Base-by-base conservation (phyloP, 345 rosid genomes). In the Punica granatum region DNA sequence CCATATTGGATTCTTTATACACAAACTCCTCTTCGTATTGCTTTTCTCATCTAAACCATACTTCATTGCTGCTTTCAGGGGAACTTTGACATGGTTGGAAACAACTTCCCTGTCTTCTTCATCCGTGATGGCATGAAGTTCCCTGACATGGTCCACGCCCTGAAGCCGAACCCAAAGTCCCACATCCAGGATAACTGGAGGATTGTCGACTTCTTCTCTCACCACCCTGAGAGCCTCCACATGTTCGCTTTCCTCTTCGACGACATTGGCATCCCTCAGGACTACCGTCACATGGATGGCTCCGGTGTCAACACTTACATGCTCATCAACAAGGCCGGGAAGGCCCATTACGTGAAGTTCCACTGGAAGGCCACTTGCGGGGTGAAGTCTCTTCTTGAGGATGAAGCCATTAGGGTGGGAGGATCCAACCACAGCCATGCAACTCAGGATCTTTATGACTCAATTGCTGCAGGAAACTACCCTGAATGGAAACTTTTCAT, bases 101-200 rank as follows among this genome's bases (percentile, higher is more conserved):
- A 94, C 90, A 94, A 94, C 78, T 94, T 94, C 75, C 98, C 97
- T 3, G 97, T 94, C 63, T 94, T 94, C 80, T 94, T 94, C 67
- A 26, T 94, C 66, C 96, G 98, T 23, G 99, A 92, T 83, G 98
- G 97, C 61, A 89, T 94, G 85, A 88, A 94, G 65, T 94, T 94
- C 79, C 97, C 99, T 6, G 99, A 94, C 77, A 78, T 94, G 93
- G 88, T 91, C 41, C 99, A 94, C 77, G 83, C 97, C 0, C 79
- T 94, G 60, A 94, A 94, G 72, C 99, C 99, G 16, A 94, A 94
- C 67, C 99, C 99, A 7, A 92, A 90, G 78, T 83, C 99, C 53
- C 97, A 94, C 81, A 86, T 94, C 77, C 99, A 94, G 75, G 99
- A 94, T 88, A 84, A 82, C 66, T 92, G 99, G 99, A 89, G 99